A percentile compares a stretch with the other conserved stretches of the same genome.
Conservation (phyloP, 78 protist species). For the Corallochytrium limacisporum region DNA sequence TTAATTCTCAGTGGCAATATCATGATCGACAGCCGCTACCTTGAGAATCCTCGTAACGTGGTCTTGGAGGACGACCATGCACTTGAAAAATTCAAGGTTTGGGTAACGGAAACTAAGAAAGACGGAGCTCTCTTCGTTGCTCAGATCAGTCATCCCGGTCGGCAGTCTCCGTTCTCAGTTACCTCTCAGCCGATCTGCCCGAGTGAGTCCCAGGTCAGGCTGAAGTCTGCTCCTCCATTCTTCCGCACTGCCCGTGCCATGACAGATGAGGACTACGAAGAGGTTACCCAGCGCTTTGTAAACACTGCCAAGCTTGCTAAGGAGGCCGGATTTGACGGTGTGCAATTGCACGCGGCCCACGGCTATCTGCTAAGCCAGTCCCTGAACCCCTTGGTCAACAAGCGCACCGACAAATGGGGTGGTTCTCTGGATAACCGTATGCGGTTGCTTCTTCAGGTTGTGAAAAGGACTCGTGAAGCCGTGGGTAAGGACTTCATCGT, state of each 20-base stretch:
- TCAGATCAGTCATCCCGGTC: background rate
- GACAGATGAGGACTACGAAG: constrained; percentile 9
- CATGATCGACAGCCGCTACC: background rate
- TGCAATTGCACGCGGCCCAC: constrained; percentile 48
- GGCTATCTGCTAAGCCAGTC: constrained; percentile 31
- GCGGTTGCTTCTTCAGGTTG: constrained; percentile 3
- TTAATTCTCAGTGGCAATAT: constrained; percentile 3
- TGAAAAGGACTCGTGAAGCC: background rate
- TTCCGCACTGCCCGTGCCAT: background rate
- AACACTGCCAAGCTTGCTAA: constrained; percentile 15
- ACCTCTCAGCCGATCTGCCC: background rate
- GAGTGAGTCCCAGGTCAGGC: background rate
- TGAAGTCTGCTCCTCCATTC: background rate
- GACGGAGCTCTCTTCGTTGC: background rate
- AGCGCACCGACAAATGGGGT: constrained; percentile 28
- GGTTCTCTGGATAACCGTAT: constrained; percentile 28
- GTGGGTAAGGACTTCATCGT: background rate
- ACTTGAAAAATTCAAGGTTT: too few species aligned
- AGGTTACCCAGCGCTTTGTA: constrained; percentile 3
- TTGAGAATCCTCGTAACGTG: background rate
- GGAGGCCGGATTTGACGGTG: constrained; percentile 31
- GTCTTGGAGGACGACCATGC: background rate
- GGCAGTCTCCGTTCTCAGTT: background rate
- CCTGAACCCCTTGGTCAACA: constrained; percentile 12
- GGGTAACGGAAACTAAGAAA: background rate